These are phyloP conservation scores for Colletotrichum sojae DNA, from an alignment of 2,329 filamentous ascomycete species.

Conservation along the genomic window DNA sequence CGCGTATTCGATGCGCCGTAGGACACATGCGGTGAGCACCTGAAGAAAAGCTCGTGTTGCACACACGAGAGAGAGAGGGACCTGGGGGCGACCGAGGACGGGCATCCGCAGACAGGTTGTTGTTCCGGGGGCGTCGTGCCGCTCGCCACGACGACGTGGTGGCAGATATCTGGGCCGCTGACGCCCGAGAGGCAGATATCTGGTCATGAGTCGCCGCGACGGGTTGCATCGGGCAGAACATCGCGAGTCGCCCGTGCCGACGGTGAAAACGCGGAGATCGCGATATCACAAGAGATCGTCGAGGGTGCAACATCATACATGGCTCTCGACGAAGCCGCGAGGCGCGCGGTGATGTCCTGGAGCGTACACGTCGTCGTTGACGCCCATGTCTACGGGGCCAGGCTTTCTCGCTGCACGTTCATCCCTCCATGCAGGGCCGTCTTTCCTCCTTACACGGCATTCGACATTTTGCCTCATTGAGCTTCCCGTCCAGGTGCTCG, in stretches of 20 bases:
- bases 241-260: background rate
- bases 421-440: background rate
- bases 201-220: background rate
- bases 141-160: constrained; percentile 2
- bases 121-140: background rate
- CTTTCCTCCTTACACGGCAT: constrained; percentile 3
- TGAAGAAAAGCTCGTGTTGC: background rate
- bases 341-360: background rate
- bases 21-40: background rate
- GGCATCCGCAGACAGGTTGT: constrained; percentile 5
- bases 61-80: background rate
- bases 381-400: background rate
- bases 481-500: no score
- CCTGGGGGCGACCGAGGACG: constrained; percentile 2
- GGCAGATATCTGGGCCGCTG: background rate
- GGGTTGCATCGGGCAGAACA: background rate
- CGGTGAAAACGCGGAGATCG: background rate
- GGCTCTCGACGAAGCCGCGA: background rate
- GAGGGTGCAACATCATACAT: background rate
- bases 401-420: background rate
- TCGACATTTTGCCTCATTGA: no score
- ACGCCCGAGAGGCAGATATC: background rate
- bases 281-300: background rate
- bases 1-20: constrained; percentile 13
- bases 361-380: background rate